phyloP scores from a whole-genome alignment of 2,329 filamentous ascomycete genomes.

The Dichotomopilus funicola region DNA sequence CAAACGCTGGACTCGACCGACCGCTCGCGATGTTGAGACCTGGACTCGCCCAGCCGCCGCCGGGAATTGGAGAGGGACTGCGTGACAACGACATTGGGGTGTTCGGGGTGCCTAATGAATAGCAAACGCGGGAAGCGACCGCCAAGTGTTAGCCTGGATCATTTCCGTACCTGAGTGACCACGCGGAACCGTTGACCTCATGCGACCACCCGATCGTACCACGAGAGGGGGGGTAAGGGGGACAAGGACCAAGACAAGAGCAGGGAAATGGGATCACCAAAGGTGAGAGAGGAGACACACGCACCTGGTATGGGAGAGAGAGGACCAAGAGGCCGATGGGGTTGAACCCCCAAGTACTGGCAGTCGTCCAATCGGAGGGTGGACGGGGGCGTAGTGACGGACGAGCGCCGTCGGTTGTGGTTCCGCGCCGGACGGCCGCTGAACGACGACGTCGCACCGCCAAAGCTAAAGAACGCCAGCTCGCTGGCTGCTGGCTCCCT shows the following conservation, averaged over 20 bases:
- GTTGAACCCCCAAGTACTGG: conserved; percentile 33
- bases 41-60: conserved; percentile 84
- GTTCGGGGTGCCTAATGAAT: conserved; percentile 46
- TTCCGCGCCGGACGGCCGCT: conserved; percentile 42
- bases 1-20: conserved; percentile 57
- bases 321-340: conserved; percentile 30
- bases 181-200: neutral
- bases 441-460: conserved; percentile 46
- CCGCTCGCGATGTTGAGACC: conserved; percentile 66
- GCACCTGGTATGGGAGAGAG: conserved; percentile 53
- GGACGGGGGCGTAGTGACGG: conserved; percentile 31
- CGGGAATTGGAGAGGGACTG: conserved; percentile 77
- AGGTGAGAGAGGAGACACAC: conserved; percentile 26
- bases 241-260: neutral
- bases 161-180: too few relatives aligned
- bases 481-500: conserved; percentile 27
- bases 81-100: conserved; percentile 74
- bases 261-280: neutral
- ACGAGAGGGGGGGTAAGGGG: conserved; percentile 12
- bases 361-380: conserved; percentile 29
- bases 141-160: conserved; percentile 4
- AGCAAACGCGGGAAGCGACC: conserved; percentile 2
- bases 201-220: conserved; percentile 15
- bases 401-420: conserved; percentile 46
- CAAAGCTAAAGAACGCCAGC: conserved; percentile 46